Conservation (phyloP, 768 basidiomycete genomes). For the Cytidiella melzeri region DNA sequence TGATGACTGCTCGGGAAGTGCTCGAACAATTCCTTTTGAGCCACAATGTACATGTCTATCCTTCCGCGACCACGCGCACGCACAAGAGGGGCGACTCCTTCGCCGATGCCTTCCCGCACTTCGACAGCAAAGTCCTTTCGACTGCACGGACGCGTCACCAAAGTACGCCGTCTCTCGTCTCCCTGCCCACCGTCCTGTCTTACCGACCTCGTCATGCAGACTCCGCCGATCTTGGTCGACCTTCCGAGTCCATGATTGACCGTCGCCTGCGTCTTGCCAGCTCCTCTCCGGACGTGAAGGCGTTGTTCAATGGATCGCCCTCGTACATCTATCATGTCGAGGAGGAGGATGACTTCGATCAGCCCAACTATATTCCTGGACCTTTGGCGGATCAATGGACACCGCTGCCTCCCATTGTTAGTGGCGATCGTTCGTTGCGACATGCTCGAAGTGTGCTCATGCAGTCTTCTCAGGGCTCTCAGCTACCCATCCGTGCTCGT, state of each 20-base stretch:
- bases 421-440: conserved; percentile 23
- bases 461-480: conserved; percentile 43
- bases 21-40: conserved; percentile 86
- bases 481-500: conserved; percentile 59
- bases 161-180: conserved; percentile 27
- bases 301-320: conserved; percentile 76
- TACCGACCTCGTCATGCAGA: conserved; percentile 34
- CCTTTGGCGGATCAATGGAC: conserved; percentile 69
- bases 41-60: conserved; percentile 79
- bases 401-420: conserved; percentile 67
- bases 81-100: conserved; percentile 90
- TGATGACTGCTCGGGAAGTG: conserved; percentile 85
- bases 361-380: conserved; percentile 50
- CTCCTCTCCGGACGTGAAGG: conserved; percentile 93
- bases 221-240: conserved; percentile 70
- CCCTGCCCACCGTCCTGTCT: background rate
- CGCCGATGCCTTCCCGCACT: conserved; percentile 93
- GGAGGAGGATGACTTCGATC: conserved; percentile 51
- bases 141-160: conserved; percentile 57
- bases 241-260: conserved; percentile 62
- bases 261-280: conserved; percentile 75
- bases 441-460: conserved; percentile 14
- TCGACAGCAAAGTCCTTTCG: conserved; percentile 90
- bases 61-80: conserved; percentile 68
- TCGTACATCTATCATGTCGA: conserved; percentile 79